Conservation (phyloP, 176 grass and related monocot species). For the Ampelocalamus luodianensis region DNA sequence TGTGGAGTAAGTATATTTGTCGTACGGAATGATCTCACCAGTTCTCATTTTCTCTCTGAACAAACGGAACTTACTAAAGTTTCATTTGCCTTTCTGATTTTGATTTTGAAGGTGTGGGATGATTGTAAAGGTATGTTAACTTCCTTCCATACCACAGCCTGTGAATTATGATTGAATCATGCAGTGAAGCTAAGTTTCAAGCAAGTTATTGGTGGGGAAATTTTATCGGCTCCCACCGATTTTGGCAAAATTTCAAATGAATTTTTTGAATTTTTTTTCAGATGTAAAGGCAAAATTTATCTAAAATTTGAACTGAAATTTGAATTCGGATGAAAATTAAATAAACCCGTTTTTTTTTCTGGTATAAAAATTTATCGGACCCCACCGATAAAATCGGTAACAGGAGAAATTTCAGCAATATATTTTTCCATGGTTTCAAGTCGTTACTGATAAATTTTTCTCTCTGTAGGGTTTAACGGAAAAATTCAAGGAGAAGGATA, state of each 20-base stretch:
- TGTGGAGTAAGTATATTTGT: conserved; percentile 66
- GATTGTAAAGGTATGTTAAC: conserved; percentile 72
- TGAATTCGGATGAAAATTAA: no score
- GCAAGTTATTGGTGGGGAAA: no score
- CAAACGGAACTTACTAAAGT: not conserved
- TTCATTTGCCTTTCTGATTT: not conserved
- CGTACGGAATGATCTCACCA: not conserved
- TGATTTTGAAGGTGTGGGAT: conserved; percentile 67
- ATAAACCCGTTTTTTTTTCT: no score
- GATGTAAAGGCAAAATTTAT: no score
- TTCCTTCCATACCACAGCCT: not conserved
- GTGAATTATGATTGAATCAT: not conserved
- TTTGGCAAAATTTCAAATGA: no score
- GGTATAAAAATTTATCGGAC: no score
- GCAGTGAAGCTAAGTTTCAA: not conserved
- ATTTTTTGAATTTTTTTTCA: no score
- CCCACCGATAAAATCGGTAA: no score
- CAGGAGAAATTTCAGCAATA: no score
- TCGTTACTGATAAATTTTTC: not conserved
- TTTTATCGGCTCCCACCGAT: no score
- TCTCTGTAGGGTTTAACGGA: conserved; percentile 71
- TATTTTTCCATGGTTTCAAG: not conserved
- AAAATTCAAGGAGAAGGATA: conserved; percentile 91
- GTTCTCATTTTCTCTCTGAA: not conserved
- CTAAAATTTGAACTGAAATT: no score